Percentiles rank a stretch among this genome's conserved stretches.
These are phyloP conservation scores for Aspergillus sp. DNA, from an alignment of 2,329 filamentous ascomycete species.

Conservation along the genomic window DNA sequence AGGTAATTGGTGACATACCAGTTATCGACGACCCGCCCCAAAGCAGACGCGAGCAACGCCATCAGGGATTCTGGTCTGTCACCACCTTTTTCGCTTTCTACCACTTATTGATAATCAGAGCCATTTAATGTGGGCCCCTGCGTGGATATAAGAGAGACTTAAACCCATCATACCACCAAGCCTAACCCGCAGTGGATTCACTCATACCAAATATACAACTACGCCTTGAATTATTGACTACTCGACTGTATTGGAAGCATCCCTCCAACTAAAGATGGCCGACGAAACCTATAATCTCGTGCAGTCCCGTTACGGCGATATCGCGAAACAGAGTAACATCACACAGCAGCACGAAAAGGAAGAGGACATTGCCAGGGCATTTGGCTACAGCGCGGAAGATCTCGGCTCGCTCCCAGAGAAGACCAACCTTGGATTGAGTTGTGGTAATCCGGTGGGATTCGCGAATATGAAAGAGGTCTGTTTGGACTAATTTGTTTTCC, in stretches of 20 bases:
- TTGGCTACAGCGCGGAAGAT: conserved; percentile 54
- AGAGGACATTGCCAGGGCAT: conserved; percentile 49
- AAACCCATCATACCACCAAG: background rate
- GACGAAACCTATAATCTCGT: conserved; percentile 17
- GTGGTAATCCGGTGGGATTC: conserved; percentile 54
- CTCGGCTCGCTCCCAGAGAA: conserved; percentile 48
- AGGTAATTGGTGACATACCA: background rate
- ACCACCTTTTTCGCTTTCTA: background rate
- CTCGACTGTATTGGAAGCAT: background rate
- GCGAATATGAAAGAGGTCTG: conserved; percentile 48
- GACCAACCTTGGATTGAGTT: conserved; percentile 55
- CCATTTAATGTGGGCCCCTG: background rate
- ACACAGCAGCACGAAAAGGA: conserved; percentile 27
- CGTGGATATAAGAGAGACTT: background rate
- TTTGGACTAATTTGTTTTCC: conserved; percentile 34
- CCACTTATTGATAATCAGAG: background rate
- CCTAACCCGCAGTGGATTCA: background rate
- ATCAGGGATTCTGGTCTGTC: background rate
- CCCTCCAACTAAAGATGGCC: conserved; percentile 8
- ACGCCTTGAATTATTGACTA: background rate
- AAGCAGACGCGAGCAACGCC: background rate
- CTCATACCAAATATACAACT: background rate
- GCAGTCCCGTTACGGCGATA: conserved; percentile 17
- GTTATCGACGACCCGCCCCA: background rate
- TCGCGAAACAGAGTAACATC: conserved; percentile 28